phyloP scores from a whole-genome alignment of 2,329 filamentous ascomycete species.

The Ceratocystis variospora region DNA sequence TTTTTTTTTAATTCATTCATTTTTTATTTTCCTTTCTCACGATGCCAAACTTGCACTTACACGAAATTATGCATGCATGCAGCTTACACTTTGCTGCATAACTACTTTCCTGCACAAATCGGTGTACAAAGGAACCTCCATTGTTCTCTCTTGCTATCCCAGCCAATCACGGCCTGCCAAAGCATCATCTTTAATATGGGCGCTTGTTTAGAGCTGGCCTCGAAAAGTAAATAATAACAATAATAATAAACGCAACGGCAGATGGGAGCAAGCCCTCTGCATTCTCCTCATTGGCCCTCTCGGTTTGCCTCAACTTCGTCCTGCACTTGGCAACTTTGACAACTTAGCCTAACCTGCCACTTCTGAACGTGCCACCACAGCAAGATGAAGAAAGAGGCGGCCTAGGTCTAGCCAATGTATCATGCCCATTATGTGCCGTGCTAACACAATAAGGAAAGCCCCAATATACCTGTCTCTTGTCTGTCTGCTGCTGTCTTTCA shows the following conservation, averaged over 20 bases:
- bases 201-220: background rate
- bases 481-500: background rate
- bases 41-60: background rate
- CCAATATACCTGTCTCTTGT: background rate
- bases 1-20: background rate
- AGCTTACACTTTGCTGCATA: background rate
- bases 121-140: background rate
- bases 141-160: background rate
- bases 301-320: background rate
- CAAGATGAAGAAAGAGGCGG: background rate
- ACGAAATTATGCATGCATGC: background rate
- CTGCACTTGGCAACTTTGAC: background rate
- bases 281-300: background rate
- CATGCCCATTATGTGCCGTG: background rate
- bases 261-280: background rate
- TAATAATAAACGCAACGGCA: no score
- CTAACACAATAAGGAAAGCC: no score
- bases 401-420: background rate
- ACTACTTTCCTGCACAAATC: background rate
- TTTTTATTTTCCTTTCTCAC: background rate
- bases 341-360: background rate
- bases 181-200: background rate
- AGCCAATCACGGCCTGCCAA: background rate
- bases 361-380: background rate
- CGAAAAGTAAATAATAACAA: background rate